Evolutionary conservation across 2,329 filamentous ascomycete genomes (phyloP), one percentile per base, ranked within the genome.

Genomic region (Pseudocercospora pini-densiflorae): DNA sequence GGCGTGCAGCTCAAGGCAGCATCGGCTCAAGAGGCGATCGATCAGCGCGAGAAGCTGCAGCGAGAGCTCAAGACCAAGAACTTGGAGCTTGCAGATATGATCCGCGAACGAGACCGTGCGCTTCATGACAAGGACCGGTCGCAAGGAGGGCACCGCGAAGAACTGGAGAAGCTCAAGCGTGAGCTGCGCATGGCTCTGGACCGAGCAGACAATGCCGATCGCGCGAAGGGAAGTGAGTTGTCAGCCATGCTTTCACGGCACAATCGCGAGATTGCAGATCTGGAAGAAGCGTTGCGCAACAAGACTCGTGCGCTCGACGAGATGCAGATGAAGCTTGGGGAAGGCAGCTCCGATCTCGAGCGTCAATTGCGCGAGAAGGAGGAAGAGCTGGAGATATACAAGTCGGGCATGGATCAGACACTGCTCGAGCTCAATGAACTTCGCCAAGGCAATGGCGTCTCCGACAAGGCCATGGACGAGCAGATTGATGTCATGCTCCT

Each of bases 31-130:
- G 95, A 99, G 81, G 95, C 95, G 1, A 97, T 98, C 70, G 95
- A 98, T 64, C 90, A 88, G 73, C 90, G 94, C 8, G 95, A 99
- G 82, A 97, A 96, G 83, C 86, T 99, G 61, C 93, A 98, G 82
- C 91, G 94, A 36, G 95, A 99, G 81, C 91, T 99, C 78, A 99
- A 99, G 87, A 97, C 94, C 31, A 99, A 99, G 87, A 99, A 99
- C 77, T 84, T 99, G n/a, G 95, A 99, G 79, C 82, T 99, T 68
- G 95, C 95, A 33, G 93, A 98, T 78, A 98, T 99, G 95, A 99
- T 99, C 71, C 89, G 95, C 51, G 95, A 99, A 82, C 88, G 95
- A 73, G 95, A 99, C 77, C 89, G 95, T 70, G 95, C 95, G 31
- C 81, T 97, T 61, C 93, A 98, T 76, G 95, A 99, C 69, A 93